Base-by-base conservation (phyloP, 805 yeast genomes). In the Sugiyamaella floridensis region DNA sequence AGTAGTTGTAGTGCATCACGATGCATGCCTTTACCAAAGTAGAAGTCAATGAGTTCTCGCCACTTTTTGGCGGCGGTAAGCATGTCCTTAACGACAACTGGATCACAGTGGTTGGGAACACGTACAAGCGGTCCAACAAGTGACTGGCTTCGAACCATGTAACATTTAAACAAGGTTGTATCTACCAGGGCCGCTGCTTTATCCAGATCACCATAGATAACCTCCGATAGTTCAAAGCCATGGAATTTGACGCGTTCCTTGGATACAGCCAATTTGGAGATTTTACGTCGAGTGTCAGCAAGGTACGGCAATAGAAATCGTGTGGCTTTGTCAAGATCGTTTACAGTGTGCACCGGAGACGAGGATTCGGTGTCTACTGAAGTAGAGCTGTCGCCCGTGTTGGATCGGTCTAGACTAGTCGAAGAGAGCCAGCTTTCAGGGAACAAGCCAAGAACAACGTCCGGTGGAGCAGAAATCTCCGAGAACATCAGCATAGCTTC, bases 101-200 rank as follows among this genome's bases (percentile, higher is more conserved):
- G 76, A 60, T 84, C 83, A 70, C 97, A 89, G 58, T 75, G 72
- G 65, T 90, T 93, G 26, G 80, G 78, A 1, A 89, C 76, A 47
- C 98, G 74, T 4, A 92, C 73, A 18, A 92, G 77, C 0, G 98
- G 93, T 0, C 92, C 96, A 12, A 92, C 77, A 64, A 92, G 73
- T 56, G 84, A 77, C 0, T 87, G 86, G 51, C 80, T 80, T 29
- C 80, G 79, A n/a, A 80, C 64, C 53, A 81, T 72, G 63, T 93
- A 92, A 55, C 93, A 80, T 49, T 80, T 73, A 61, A 92, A 88
- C 16, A 93, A 72, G 0, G 88, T 76, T 0, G 96, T 85, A 63
- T 92, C 99, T 1, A 93, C 78, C 1, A 77, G 54, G 4, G 61
- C 62, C 0, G 78, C 76, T 8, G 70, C 62, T 1, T 65, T 61